Evolutionary conservation across 768 basidiomycete species (phyloP).

Genomic region (Amanita muscaria): DNA sequence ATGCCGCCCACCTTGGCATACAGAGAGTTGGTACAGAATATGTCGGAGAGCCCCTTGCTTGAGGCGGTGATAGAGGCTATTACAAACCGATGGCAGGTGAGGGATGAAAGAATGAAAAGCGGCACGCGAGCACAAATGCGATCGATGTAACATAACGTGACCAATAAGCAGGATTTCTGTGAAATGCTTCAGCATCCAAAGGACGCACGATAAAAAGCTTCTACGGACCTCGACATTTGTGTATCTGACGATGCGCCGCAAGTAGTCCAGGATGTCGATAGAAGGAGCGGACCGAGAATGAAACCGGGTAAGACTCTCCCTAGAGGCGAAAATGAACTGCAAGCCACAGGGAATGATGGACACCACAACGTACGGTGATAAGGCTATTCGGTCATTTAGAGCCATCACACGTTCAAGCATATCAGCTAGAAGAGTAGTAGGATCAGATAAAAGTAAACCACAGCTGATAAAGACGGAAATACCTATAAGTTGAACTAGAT

Average conservation of each 20-base stretch:
- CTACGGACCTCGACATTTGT: conserved; percentile 86
- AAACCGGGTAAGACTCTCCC: conserved; percentile 89
- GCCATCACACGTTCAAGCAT: conserved; percentile 93
- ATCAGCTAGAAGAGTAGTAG: conserved; percentile 51
- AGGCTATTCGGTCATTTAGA: conserved; percentile 93
- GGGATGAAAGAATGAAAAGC: conserved; percentile 86
- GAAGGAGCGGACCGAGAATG: conserved; percentile 88
- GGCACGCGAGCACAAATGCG: conserved; percentile 84
- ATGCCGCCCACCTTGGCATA: conserved; percentile 98
- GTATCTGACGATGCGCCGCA: conserved; percentile 87
- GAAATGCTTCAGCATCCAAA: not conserved
- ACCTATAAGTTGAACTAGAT: conserved; percentile 87
- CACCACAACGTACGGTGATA: conserved; percentile 58
- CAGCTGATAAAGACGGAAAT: conserved; percentile 16
- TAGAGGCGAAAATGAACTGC: conserved; percentile 22
- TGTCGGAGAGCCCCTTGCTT: conserved; percentile 91
- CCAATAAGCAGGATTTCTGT: conserved; percentile 72
- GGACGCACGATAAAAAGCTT: not conserved
- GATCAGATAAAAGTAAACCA: no score
- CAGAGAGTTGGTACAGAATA: conserved; percentile 89
- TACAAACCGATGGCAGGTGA: conserved; percentile 96
- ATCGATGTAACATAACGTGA: conserved; percentile 86
- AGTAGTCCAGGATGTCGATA: conserved; percentile 87
- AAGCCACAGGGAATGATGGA: conserved; percentile 9
- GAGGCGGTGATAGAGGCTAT: conserved; percentile 90